These are phyloP conservation scores for Pyrenophora graminea DNA, from an alignment of 2,329 filamentous ascomycete species.

Conservation along the genomic window DNA sequence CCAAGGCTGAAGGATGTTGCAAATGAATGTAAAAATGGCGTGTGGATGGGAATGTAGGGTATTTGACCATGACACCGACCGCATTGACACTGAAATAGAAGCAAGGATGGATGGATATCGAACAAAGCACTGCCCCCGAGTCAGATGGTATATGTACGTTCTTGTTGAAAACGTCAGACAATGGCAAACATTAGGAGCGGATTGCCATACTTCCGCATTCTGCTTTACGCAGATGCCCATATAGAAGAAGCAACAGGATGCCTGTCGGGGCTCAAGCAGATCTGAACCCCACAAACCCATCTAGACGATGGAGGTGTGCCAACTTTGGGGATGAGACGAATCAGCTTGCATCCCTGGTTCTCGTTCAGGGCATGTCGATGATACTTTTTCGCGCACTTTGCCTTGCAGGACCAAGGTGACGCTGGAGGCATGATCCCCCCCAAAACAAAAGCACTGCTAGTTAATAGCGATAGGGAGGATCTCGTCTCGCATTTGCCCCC, in stretches of 20 bases:
- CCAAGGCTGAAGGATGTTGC: no score
- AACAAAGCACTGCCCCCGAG: neutral
- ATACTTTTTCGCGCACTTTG: conserved; percentile 8
- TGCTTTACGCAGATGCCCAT: neutral
- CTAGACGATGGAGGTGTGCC: neutral
- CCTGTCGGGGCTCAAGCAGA: neutral
- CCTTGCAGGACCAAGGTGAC: neutral
- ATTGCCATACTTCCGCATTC: conserved; percentile 1
- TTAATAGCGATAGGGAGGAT: neutral
- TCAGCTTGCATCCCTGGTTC: neutral
- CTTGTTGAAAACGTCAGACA: neutral
- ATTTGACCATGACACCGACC: no score
- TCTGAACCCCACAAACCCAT: neutral
- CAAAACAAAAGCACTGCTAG: neutral
- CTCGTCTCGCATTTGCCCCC: neutral
- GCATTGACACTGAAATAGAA: no score
- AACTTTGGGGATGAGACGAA: neutral
- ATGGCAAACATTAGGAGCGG: neutral
- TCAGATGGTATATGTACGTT: neutral
- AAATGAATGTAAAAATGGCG: no score
- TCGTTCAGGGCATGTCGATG: neutral
- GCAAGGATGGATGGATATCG: neutral
- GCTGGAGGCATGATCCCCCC: neutral
- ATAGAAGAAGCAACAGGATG: conserved; percentile 10
- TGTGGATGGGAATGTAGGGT: no score